phyloP scores from a whole-genome alignment of 257 asterid genomes.

The Eucommia ulmoides region DNA sequence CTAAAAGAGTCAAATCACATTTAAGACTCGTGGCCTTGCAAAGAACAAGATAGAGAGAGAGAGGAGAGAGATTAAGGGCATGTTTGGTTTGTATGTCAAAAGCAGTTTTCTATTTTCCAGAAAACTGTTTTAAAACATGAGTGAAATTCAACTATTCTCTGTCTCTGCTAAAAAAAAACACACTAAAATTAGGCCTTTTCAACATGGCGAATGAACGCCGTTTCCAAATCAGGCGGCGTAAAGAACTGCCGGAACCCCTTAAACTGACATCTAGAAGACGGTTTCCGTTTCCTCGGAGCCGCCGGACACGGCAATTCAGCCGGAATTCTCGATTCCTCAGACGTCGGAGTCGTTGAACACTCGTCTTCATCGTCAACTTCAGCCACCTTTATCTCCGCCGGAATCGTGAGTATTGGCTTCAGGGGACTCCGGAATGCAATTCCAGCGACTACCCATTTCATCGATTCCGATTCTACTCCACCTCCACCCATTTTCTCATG shows the following conservation, averaged over 20 bases:
- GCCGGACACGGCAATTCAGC: constrained; percentile 24
- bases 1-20: too few species aligned
- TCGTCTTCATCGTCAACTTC: constrained; percentile 12
- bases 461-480: constrained; percentile 10
- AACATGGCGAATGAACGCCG: constrained; percentile 16
- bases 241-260: constrained; percentile 16
- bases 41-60: too few species aligned
- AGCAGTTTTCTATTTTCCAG: too few species aligned
- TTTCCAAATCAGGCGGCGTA: constrained; percentile 29
- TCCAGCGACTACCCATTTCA: constrained; percentile 28
- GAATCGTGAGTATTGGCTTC: constrained; percentile 17
- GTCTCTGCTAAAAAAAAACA: too few species aligned
- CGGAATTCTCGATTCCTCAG: constrained; percentile 24
- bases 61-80: too few species aligned
- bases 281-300: constrained; percentile 27
- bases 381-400: constrained; percentile 6
- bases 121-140: too few species aligned
- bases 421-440: constrained; percentile 19
- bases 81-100: too few species aligned
- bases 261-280: constrained; percentile 20
- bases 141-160: too few species aligned
- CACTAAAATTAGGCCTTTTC: too few species aligned
- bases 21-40: too few species aligned
- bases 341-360: constrained; percentile 26
- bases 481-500: constrained; percentile 14